These are phyloP conservation scores for Eimeria maxima DNA, from an alignment of 169 alveolate genomes.

Conservation along the genomic window DNA sequence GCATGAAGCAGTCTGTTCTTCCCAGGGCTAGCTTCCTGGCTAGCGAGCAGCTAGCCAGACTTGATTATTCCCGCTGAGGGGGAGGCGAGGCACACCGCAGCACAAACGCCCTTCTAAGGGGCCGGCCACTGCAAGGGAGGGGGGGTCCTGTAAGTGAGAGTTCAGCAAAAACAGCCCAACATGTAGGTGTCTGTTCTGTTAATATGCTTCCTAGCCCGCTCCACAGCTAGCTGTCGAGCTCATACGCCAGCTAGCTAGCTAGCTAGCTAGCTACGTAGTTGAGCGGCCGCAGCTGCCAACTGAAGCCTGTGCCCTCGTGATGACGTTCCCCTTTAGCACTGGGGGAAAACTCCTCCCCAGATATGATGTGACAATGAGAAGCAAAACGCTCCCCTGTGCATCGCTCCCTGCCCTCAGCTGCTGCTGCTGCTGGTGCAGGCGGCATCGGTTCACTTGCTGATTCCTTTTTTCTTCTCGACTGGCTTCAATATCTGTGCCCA, in stretches of 20 bases:
- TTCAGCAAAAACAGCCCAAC: no score
- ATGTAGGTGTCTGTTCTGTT: no score
- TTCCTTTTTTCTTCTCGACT: conserved; percentile 93
- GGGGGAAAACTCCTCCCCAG: neutral
- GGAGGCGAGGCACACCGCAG: no score
- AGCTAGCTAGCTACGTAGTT: neutral
- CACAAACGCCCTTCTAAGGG: no score
- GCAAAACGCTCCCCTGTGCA: neutral
- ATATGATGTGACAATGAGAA: neutral
- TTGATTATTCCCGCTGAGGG: neutral
- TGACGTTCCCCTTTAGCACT: conserved; percentile 16
- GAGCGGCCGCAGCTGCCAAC: neutral
- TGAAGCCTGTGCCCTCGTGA: neutral
- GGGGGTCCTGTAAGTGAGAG: neutral
- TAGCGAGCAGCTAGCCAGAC: neutral
- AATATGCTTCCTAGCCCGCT: neutral
- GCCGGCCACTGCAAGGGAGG: neutral
- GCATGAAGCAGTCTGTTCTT: neutral
- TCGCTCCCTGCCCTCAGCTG: conserved; percentile 44
- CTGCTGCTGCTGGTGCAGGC: neutral
- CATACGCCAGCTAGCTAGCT: neutral
- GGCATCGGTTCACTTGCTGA: conserved; percentile 55
- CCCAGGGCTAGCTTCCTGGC: conserved; percentile 8
- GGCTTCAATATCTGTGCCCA: conserved; percentile 94
- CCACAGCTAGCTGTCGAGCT: conserved; percentile 25